These are phyloP conservation scores for Lactifluus echinatus DNA, from an alignment of 768 basidiomycete genomes.

Conservation along the genomic window DNA sequence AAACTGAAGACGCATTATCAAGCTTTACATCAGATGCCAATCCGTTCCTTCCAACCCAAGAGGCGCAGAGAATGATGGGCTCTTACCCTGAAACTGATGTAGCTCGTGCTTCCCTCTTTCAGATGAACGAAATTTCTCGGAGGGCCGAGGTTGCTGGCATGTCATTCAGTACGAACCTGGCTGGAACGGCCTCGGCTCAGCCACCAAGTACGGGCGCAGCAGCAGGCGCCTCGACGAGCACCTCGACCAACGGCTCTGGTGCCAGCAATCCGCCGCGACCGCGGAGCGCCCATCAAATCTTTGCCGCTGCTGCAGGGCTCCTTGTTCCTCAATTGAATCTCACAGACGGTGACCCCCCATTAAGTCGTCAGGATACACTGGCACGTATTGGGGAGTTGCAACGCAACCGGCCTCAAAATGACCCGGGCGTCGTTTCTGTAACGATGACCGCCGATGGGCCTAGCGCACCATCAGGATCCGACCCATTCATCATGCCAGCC, in stretches of 20 bases:
- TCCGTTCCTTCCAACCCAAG: constrained; percentile 50
- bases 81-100: constrained; percentile 47
- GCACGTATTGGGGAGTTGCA: constrained; percentile 47
- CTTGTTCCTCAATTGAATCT: constrained; percentile 22
- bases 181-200: constrained; percentile 12
- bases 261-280: constrained; percentile 20
- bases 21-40: constrained; percentile 28
- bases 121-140: constrained; percentile 72
- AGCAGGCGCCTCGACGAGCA: constrained; percentile 12
- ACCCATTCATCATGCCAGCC: constrained; percentile 10
- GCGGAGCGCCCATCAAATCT: constrained; percentile 25
- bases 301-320: constrained; percentile 27
- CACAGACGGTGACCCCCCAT: constrained; percentile 23
- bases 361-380: constrained; percentile 39
- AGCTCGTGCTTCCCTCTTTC: constrained; percentile 59
- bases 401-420: constrained; percentile 20
- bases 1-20: constrained; percentile 25
- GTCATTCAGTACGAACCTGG: constrained; percentile 25
- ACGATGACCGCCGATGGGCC: constrained; percentile 14
- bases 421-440: constrained; percentile 8
- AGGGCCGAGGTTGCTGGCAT: constrained; percentile 43
- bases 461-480: constrained; percentile 7
- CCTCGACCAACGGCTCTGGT: not conserved
- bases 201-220: constrained; percentile 10
- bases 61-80: constrained; percentile 44